phyloP scores from a whole-genome alignment of 495 filamentous ascomycete genomes.

The Articulospora tetracladia region DNA sequence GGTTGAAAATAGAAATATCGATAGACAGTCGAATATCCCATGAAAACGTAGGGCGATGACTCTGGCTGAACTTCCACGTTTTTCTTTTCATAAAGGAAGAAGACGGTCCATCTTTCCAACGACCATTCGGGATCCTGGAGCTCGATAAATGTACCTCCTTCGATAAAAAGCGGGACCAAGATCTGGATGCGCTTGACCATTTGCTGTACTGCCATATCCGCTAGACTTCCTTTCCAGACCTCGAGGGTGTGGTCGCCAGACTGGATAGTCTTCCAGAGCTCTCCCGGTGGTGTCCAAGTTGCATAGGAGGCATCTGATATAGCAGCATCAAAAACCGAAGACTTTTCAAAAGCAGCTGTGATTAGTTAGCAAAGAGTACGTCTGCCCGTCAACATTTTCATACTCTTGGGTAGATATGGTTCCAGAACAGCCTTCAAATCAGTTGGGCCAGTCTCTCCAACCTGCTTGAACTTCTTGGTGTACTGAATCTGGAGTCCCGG shows the following conservation, averaged over 20 bases:
- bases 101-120: conserved; percentile 81
- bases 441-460: conserved; percentile 65
- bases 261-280: conserved; percentile 37
- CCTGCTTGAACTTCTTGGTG: conserved; percentile 65
- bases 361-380: background rate
- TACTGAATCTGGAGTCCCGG: conserved; percentile 70
- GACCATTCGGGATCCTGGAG: conserved; percentile 71
- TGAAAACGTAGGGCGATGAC: conserved; percentile 58
- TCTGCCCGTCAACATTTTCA: conserved; percentile 17
- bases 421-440: conserved; percentile 64
- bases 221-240: conserved; percentile 48
- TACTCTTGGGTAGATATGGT: conserved; percentile 66
- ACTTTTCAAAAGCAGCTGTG: conserved; percentile 58
- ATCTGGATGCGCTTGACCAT: conserved; percentile 78
- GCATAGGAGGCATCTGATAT: conserved; percentile 49
- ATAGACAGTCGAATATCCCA: conserved; percentile 86
- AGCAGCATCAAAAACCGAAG: conserved; percentile 54
- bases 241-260: conserved; percentile 38
- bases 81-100: conserved; percentile 73
- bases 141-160: conserved; percentile 73
- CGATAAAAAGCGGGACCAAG: conserved; percentile 82
- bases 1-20: conserved; percentile 65
- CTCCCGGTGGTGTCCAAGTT: conserved; percentile 57
- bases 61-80: conserved; percentile 21
- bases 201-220: conserved; percentile 52